phyloP scores from a whole-genome alignment of 2,329 filamentous ascomycete genomes.

The Cladosporium halotolerans region DNA sequence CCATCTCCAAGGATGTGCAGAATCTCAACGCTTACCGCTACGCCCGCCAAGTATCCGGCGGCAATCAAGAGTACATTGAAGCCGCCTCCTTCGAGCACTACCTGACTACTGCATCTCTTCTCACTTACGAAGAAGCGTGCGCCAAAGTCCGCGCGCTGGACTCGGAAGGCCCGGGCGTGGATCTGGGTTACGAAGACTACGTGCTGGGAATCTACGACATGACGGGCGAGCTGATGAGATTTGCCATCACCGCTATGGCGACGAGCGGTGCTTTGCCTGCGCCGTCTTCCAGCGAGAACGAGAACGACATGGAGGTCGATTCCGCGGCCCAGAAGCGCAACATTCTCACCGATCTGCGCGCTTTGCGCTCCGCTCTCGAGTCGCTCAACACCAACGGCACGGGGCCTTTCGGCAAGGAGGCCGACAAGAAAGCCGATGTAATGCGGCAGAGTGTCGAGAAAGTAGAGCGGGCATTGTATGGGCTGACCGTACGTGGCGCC shows the following conservation, averaged over 20 bases:
- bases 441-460: constrained; percentile 88
- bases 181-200: constrained; percentile 76
- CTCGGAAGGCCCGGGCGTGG: constrained; percentile 44
- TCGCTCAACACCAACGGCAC: constrained; percentile 52
- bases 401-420: constrained; percentile 55
- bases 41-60: constrained; percentile 64
- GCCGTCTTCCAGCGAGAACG: neutral
- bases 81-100: constrained; percentile 86
- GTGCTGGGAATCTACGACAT: constrained; percentile 87
- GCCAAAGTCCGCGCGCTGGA: constrained; percentile 33
- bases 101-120: constrained; percentile 67
- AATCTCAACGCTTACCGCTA: constrained; percentile 80
- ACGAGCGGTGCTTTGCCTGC: constrained; percentile 54
- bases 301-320: constrained; percentile 32
- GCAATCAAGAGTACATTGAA: constrained; percentile 92
- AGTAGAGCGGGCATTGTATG: constrained; percentile 86
- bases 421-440: constrained; percentile 73
- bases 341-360: constrained; percentile 77
- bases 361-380: constrained; percentile 70
- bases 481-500: constrained; percentile 75
- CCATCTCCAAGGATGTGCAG: constrained; percentile 66
- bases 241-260: constrained; percentile 82
- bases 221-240: constrained; percentile 94
- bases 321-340: constrained; percentile 36
- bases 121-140: constrained; percentile 58